phyloP scores from a whole-genome alignment of 768 basidiomycete genomes.

The Rhizopogon vinicolor region DNA sequence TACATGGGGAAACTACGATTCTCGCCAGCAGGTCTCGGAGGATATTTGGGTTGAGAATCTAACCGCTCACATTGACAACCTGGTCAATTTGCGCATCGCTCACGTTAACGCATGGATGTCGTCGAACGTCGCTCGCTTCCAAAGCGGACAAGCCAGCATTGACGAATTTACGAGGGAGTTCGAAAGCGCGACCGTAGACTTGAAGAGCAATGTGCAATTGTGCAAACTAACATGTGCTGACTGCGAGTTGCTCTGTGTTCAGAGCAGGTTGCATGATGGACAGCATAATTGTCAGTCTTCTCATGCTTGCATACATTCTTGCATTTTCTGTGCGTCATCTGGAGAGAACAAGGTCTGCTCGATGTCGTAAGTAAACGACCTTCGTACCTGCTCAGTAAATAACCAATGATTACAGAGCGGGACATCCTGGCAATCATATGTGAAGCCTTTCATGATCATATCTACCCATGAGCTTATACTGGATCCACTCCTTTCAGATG shows the following conservation, averaged over 20 bases:
- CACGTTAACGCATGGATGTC: constrained; percentile 50
- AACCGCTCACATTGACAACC: constrained; percentile 29
- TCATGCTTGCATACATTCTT: constrained; percentile 41
- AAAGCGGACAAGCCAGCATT: constrained; percentile 37
- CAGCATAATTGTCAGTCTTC: constrained; percentile 46
- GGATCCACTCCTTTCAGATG: constrained; percentile 34
- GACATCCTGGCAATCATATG: constrained; percentile 54
- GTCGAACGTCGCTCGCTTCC: constrained; percentile 45
- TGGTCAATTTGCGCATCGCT: constrained; percentile 39
- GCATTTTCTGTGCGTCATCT: constrained; percentile 37
- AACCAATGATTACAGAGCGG: constrained; percentile 38
- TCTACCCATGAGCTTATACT: background rate
- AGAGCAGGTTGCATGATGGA: constrained; percentile 38
- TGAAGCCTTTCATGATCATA: constrained; percentile 19
- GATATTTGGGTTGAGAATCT: constrained; percentile 37
- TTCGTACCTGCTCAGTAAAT: background rate
- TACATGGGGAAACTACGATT: constrained; percentile 26
- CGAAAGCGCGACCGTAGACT: constrained; percentile 37
- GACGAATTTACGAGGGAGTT: constrained; percentile 40
- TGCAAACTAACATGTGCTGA: constrained; percentile 43
- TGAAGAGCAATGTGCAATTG: constrained; percentile 41
- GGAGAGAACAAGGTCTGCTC: constrained; percentile 34
- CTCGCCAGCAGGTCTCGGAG: constrained; percentile 35
- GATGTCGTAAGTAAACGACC: constrained; percentile 35
- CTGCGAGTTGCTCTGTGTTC: constrained; percentile 49